phyloP scores from a whole-genome alignment of 257 asterid genomes.

The Nicotiana attenuata region DNA sequence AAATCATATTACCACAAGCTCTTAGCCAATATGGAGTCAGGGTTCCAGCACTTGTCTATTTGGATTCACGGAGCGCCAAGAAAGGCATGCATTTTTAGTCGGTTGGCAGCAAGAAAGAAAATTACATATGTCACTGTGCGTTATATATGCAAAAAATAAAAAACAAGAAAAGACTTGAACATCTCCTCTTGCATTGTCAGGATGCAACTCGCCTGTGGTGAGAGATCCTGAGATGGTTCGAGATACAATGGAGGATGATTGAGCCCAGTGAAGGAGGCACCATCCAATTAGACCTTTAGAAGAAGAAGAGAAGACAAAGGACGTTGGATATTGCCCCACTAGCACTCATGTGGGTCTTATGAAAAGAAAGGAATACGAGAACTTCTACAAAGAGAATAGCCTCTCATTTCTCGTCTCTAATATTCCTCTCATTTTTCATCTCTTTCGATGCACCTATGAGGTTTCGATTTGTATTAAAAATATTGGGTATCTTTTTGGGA shows the following conservation, averaged over 20 bases:
- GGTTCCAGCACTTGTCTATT: not conserved
- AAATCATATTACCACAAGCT: not conserved
- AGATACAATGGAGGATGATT: not conserved
- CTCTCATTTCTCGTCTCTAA: not conserved
- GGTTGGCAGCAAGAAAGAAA: not conserved
- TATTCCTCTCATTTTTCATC: not conserved
- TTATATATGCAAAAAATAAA: not conserved
- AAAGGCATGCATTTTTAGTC: not conserved
- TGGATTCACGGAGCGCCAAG: not conserved
- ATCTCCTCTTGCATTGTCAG: not conserved
- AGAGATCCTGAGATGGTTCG: not conserved
- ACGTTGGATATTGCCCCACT: not conserved
- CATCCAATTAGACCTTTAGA: not conserved
- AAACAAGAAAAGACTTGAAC: not conserved
- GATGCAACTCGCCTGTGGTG: not conserved
- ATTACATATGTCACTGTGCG: not conserved
- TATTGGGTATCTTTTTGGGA: not conserved
- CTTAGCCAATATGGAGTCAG: not conserved
- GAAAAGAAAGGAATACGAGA: not conserved
- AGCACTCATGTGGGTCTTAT: not conserved
- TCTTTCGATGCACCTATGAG: not conserved
- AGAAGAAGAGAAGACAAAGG: not conserved
- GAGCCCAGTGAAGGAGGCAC: not conserved
- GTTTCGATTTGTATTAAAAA: not conserved
- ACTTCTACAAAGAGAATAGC: not conserved